Conservation (phyloP, 1,284 basidiomycete genomes). For the Amylostereum areolatum region DNA sequence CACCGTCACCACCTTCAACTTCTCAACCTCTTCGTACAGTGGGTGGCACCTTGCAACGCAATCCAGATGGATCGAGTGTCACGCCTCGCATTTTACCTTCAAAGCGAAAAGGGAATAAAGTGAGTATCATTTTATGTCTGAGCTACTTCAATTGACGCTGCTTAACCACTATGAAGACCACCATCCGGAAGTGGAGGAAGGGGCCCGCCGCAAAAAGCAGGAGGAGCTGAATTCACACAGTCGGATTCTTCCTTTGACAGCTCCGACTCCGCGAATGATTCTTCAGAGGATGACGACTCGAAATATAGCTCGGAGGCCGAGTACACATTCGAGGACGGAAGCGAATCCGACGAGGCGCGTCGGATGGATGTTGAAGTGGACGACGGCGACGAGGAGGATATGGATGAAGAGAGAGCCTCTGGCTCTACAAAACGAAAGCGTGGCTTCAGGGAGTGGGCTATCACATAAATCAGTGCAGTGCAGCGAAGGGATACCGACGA, state of each 20-base stretch:
- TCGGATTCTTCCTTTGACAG: slow-evolving; percentile 71
- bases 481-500: slow-evolving; percentile 44
- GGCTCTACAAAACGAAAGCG: slow-evolving; percentile 34
- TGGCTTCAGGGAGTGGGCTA: slow-evolving; percentile 84
- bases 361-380: no score
- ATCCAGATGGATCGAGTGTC: slow-evolving; percentile 49
- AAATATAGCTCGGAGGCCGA: no score
- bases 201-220: slow-evolving; percentile 11
- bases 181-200: slow-evolving; percentile 26
- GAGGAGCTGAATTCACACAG: slow-evolving; percentile 19
- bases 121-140: slow-evolving; percentile 18
- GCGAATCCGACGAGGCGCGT: no score
- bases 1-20: no score
- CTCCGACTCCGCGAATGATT: slow-evolving; percentile 64
- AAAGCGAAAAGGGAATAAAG: slow-evolving; percentile 33
- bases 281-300: slow-evolving; percentile 27
- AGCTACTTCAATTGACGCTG: not conserved
- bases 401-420: slow-evolving; percentile 12
- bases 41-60: slow-evolving; percentile 56
- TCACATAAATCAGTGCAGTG: slow-evolving; percentile 65
- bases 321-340: no score
- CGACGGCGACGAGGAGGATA: slow-evolving; percentile 21
- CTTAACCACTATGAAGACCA: no score
- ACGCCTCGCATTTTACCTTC: slow-evolving; percentile 41
- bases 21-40: slow-evolving; percentile 21